Evolutionary conservation across 176 grass and related monocot species (phyloP).

Genomic region (bread wheat (Triticum aestivum)): IWGSC_CS_RefSeq_v2.1 NC_057806.1:3320977-3321476

Average conservation of each 20-base stretch:
- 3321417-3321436: slow-evolving; percentile 61
- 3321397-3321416: slow-evolving; percentile 65
- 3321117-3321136: slow-evolving; percentile 37
- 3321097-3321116: not conserved
- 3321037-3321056: not conserved
- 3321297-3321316: slow-evolving; percentile 59
- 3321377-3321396: slow-evolving; percentile 65
- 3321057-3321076: not conserved
- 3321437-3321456: slow-evolving; percentile 49
- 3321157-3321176: slow-evolving; percentile 63
- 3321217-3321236: not conserved
- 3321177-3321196: slow-evolving; percentile 62
- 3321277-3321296: slow-evolving; percentile 54
- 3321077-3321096: not conserved
- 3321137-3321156: slow-evolving; percentile 63
- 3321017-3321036: not conserved
- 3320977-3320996: slow-evolving; percentile 68
- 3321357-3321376: slow-evolving; percentile 29
- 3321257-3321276: no score
- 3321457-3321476: slow-evolving; percentile 34
- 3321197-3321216: slow-evolving; percentile 60
- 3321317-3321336: slow-evolving; percentile 74
- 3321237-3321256: no score
- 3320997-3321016: slow-evolving; percentile 66
- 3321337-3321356: slow-evolving; percentile 28